These are phyloP conservation scores for Besnoitia besnoiti DNA, from an alignment of 169 alveolate genomes.

Conservation along the genomic window DNA sequence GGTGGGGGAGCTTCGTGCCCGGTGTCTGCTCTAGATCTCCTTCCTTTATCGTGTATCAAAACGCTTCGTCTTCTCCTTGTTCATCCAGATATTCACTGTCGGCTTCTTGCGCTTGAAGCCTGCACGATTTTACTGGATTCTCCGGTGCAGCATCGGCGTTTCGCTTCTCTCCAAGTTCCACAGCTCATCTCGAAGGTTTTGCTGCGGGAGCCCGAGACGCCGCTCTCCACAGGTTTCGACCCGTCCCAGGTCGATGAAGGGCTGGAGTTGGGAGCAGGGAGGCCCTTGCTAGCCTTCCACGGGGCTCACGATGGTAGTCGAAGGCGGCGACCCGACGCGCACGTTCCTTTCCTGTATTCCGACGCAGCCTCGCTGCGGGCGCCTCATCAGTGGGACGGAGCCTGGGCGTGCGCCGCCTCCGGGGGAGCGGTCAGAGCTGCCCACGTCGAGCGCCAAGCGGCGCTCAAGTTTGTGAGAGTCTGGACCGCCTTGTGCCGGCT, in stretches of 20 bases:
- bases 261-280: neutral
- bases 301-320: neutral
- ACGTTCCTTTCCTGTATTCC: neutral
- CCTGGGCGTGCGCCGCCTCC: neutral
- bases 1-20: neutral
- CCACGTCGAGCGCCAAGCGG: neutral
- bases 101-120: neutral
- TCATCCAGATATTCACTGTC: neutral
- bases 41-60: neutral
- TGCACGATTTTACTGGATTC: neutral
- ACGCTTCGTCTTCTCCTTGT: conserved; percentile 8
- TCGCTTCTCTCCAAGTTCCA: neutral
- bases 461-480: neutral
- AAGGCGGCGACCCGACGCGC: neutral
- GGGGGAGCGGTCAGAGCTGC: neutral
- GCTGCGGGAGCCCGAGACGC: neutral
- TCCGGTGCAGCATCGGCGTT: conserved; percentile 7
- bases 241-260: neutral
- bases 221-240: neutral
- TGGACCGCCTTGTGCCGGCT: neutral
- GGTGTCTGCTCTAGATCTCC: conserved; percentile 6
- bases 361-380: neutral
- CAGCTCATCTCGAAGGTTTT: neutral
- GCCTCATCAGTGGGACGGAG: neutral
- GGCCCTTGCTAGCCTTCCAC: neutral